phyloP scores from a whole-genome alignment of 805 yeast species.

The Starmerella vitae region DNA sequence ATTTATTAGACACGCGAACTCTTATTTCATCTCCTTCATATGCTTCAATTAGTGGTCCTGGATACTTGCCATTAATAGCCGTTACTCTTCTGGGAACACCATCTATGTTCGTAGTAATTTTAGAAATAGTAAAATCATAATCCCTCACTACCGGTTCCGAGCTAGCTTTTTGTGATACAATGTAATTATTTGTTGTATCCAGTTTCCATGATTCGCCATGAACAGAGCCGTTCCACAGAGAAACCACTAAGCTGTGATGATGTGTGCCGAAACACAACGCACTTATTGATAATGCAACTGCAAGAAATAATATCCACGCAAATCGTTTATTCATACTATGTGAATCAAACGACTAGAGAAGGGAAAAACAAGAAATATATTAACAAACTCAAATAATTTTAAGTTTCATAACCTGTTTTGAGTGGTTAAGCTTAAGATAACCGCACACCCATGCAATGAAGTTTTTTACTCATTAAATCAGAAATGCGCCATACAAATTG shows the following conservation, averaged over 20 bases:
- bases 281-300: background rate
- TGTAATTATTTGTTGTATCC: conserved; percentile 23
- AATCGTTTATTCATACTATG: background rate
- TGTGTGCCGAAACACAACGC: conserved; percentile 1
- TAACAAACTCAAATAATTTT: no score
- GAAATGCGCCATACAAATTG: no score
- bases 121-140: conserved; percentile 5
- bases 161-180: conserved; percentile 11
- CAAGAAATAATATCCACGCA: conserved; percentile 6
- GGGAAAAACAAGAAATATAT: no score
- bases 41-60: conserved; percentile 37
- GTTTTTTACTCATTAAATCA: no score
- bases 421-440: no score
- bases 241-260: background rate
- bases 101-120: conserved; percentile 22
- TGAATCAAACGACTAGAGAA: no score
- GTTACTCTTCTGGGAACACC: conserved; percentile 29
- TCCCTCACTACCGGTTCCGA: conserved; percentile 11
- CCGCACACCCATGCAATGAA: no score
- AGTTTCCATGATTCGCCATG: conserved; percentile 21
- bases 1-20: conserved; percentile 30
- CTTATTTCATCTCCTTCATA: conserved; percentile 29
- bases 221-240: background rate
- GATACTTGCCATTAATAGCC: conserved; percentile 35
- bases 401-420: no score